Evolutionary conservation across 2,329 filamentous ascomycete species (phyloP).

Genomic region (Monosporascus sp.): DNA sequence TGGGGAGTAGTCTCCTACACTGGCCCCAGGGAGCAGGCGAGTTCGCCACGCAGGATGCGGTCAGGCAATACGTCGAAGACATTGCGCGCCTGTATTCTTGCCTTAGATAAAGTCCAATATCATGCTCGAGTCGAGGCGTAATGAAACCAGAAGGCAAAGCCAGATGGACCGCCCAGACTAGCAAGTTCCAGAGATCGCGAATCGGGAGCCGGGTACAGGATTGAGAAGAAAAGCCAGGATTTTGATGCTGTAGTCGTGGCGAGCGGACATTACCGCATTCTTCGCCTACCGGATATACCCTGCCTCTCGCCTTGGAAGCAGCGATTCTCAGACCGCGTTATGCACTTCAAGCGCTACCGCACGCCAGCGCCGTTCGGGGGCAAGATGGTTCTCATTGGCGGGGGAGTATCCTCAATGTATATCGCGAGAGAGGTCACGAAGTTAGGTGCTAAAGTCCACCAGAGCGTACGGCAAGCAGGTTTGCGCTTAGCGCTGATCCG

Average conservation of each 20-base stretch:
- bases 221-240: conserved; percentile 26
- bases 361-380: conserved; percentile 50
- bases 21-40: conserved; percentile 58
- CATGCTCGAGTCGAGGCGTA: conserved; percentile 53
- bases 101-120: conserved; percentile 46
- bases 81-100: conserved; percentile 45
- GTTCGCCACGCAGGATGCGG: conserved; percentile 49
- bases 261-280: conserved; percentile 62
- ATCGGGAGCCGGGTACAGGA: conserved; percentile 9
- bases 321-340: conserved; percentile 45
- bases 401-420: conserved; percentile 38
- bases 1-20: conserved; percentile 35
- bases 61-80: conserved; percentile 58
- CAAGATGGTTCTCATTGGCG: conserved; percentile 49
- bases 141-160: conserved; percentile 35
- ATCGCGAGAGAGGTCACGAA: conserved; percentile 35
- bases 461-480: conserved; percentile 53
- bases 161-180: conserved; percentile 48
- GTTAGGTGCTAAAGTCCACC: conserved; percentile 34
- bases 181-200: conserved; percentile 31
- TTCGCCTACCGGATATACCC: conserved; percentile 53
- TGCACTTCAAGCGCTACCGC: conserved; percentile 70
- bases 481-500: conserved; percentile 49
- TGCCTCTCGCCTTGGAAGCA: conserved; percentile 55
- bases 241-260: conserved; percentile 62